Percentiles rank a stretch among this genome's conserved stretches.
Conservation (phyloP, 2,329 filamentous ascomycete genomes). For the Fusarium staphyleae region DNA sequence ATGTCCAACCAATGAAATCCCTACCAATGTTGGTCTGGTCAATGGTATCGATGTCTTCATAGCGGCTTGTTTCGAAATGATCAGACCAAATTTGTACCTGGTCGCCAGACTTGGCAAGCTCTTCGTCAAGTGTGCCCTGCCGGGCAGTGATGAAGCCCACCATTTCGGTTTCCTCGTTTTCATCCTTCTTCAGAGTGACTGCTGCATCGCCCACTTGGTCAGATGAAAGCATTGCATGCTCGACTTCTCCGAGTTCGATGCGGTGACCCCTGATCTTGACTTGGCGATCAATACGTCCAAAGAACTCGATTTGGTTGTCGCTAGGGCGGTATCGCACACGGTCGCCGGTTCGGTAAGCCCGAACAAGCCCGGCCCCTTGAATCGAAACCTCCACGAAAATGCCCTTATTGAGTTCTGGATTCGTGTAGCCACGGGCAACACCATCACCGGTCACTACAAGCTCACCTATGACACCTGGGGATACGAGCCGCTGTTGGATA, state of each 20-base stretch:
- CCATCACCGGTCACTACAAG: slow-evolving; percentile 40
- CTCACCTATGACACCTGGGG: slow-evolving; percentile 37
- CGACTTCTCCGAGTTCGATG: slow-evolving; percentile 29
- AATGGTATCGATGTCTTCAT: slow-evolving; percentile 21
- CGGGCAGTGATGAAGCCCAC: slow-evolving; percentile 17
- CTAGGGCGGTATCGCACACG: slow-evolving; percentile 25
- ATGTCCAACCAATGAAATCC: slow-evolving; percentile 45
- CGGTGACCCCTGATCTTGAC: slow-evolving; percentile 44
- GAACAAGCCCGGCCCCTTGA: neutral
- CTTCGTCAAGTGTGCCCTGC: neutral
- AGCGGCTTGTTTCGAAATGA: slow-evolving; percentile 25
- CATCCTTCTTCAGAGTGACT: too few relatives aligned
- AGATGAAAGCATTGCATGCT: slow-evolving; percentile 28
- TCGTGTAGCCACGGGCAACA: slow-evolving; percentile 23
- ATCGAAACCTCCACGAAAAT: slow-evolving; percentile 33
- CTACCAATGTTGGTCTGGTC: slow-evolving; percentile 22
- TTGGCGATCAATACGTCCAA: slow-evolving; percentile 41
- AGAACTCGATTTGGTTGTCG: slow-evolving; percentile 39
- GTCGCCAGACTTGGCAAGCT: slow-evolving; percentile 3
- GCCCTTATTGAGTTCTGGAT: slow-evolving; percentile 11
- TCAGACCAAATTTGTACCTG: slow-evolving; percentile 32
- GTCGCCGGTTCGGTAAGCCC: slow-evolving; percentile 42
- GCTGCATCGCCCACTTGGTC: too few relatives aligned
- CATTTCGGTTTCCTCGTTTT: slow-evolving; percentile 9
- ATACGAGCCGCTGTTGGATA: slow-evolving; percentile 20